phyloP scores from a whole-genome alignment of 371 early-diverging fungal species.

The Furculomyces boomerangus region DNA sequence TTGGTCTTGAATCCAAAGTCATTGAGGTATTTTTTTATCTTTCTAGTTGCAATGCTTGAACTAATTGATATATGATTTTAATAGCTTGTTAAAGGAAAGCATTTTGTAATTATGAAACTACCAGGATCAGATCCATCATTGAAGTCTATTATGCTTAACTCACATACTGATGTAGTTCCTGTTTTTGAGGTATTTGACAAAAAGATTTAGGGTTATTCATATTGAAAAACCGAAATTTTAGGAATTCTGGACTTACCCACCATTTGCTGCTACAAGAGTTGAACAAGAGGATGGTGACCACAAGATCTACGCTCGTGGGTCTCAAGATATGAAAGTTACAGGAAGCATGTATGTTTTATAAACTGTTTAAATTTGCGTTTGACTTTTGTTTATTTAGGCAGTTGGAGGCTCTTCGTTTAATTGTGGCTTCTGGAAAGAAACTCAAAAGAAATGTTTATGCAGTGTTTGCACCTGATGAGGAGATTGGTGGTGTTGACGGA shows the following conservation, averaged over 20 bases:
- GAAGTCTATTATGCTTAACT: conserved; percentile 47
- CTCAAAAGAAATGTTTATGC: conserved; percentile 44
- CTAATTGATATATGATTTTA: too few species aligned
- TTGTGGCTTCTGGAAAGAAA: conserved; percentile 27
- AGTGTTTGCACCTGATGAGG: conserved; percentile 68
- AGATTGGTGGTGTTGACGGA: conserved; percentile 59
- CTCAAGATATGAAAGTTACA: conserved; percentile 78
- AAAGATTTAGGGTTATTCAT: background rate
- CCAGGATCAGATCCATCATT: conserved; percentile 29
- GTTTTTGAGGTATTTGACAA: conserved; percentile 26
- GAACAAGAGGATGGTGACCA: conserved; percentile 27
- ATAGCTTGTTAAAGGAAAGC: conserved; percentile 36
- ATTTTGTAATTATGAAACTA: conserved; percentile 47
- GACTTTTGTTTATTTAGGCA: conserved; percentile 12
- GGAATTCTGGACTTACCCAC: conserved; percentile 45
- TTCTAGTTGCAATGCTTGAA: too few species aligned
- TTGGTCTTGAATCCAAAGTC: conserved; percentile 32
- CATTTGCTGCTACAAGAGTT: conserved; percentile 47
- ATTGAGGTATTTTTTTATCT: conserved; percentile 31
- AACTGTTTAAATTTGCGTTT: background rate
- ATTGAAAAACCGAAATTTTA: background rate
- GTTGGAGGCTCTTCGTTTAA: conserved; percentile 50
- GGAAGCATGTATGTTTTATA: conserved; percentile 18
- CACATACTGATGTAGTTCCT: conserved; percentile 73
- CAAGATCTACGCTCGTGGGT: conserved; percentile 55